Conservation (phyloP, 768 basidiomycete genomes). For the Russula sp. region DNA sequence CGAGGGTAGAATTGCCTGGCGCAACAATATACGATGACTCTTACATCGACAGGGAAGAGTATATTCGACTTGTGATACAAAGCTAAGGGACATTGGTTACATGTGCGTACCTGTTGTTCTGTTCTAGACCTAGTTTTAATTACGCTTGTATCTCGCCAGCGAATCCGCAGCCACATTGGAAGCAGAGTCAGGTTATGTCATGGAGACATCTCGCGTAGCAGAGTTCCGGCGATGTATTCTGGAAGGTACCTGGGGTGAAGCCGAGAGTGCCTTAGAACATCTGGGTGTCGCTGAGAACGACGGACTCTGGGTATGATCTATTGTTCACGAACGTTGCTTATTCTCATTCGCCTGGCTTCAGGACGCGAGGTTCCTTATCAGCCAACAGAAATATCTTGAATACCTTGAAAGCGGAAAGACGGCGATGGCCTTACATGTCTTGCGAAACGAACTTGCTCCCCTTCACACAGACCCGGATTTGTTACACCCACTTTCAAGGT, state of each 20-base stretch:
- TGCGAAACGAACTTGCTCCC: slow-evolving; percentile 87
- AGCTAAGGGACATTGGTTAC: slow-evolving; percentile 84
- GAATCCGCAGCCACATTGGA: slow-evolving; percentile 87
- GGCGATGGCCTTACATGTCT: slow-evolving; percentile 76
- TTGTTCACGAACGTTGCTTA: slow-evolving; percentile 1
- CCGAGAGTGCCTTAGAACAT: slow-evolving; percentile 62
- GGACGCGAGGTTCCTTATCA: slow-evolving; percentile 84
- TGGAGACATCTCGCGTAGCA: slow-evolving; percentile 74
- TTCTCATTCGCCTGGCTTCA: slow-evolving; percentile 36
- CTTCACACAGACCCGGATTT: slow-evolving; percentile 75
- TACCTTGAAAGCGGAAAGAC: slow-evolving; percentile 78
- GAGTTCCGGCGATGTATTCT: slow-evolving; percentile 79
- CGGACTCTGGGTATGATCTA: slow-evolving; percentile 57
- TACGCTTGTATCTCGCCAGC: slow-evolving; percentile 43
- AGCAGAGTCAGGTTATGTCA: slow-evolving; percentile 86
- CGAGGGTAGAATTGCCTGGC: slow-evolving; percentile 67
- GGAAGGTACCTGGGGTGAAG: slow-evolving; percentile 76
- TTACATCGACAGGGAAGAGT: slow-evolving; percentile 82
- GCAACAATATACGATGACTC: slow-evolving; percentile 76
- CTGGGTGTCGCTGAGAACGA: slow-evolving; percentile 70
- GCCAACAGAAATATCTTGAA: slow-evolving; percentile 95
- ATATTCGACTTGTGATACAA: slow-evolving; percentile 84
- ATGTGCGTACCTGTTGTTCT: slow-evolving; percentile 37
- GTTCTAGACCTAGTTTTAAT: slow-evolving; percentile 12
- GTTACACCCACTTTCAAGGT: slow-evolving; percentile 88